These are phyloP conservation scores for Sporothrix brunneoviolacea DNA, from an alignment of 2,329 filamentous ascomycete species.

Conservation along the genomic window DNA sequence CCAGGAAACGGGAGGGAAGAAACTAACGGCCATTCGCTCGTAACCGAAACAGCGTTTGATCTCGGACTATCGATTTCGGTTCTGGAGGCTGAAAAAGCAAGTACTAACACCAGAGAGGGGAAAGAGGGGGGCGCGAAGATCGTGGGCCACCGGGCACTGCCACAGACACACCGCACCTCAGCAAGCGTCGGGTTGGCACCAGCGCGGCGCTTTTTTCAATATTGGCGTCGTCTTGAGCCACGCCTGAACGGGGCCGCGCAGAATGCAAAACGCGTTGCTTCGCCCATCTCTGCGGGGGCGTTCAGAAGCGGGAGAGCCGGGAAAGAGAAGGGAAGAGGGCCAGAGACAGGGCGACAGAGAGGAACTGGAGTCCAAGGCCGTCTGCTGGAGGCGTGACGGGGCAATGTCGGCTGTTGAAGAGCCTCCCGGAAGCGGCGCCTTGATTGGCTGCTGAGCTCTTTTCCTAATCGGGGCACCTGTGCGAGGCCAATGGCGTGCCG, in stretches of 20 bases:
- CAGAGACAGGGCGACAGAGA: neutral
- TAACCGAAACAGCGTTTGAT: conserved; percentile 4
- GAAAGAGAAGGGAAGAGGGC: too few species aligned
- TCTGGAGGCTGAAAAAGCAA: neutral
- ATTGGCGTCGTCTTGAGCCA: too few species aligned
- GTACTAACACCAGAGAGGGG: neutral
- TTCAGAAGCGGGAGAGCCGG: too few species aligned
- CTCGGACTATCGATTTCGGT: neutral
- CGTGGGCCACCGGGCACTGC: conserved; percentile 3
- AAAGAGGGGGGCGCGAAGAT: neutral
- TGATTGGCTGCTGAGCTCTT: conserved; percentile 14
- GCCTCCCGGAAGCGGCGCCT: neutral
- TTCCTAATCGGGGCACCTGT: conserved; percentile 19
- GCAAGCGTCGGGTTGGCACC: too few species aligned
- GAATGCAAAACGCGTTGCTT: too few species aligned
- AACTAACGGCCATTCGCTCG: neutral
- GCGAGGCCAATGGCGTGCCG: conserved; percentile 18
- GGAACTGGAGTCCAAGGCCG: neutral
- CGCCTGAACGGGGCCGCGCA: too few species aligned
- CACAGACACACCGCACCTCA: conserved; percentile 2
- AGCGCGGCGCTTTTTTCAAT: neutral
- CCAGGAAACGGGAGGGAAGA: neutral
- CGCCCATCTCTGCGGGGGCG: too few species aligned
- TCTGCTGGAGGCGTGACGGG: neutral
- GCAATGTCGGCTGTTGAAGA: conserved; percentile 1